A percentile compares a stretch with the other conserved stretches of the same genome.
These are phyloP conservation scores for Quercus lobata DNA, from an alignment of 331 rosid species.

Conservation along the genomic window DNA sequence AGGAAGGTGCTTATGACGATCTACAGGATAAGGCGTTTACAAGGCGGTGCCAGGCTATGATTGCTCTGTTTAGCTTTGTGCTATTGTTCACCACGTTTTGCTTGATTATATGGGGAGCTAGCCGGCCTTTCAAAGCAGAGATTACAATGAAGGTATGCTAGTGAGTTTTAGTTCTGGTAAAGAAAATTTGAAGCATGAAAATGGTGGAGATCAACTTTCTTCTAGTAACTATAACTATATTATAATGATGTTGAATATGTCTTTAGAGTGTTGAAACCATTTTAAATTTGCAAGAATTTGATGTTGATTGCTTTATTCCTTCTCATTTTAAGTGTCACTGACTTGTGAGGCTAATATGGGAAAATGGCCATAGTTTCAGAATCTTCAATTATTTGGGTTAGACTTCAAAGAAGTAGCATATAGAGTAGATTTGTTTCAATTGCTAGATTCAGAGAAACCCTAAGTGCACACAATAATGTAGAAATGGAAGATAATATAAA, in stretches of 20 bases:
- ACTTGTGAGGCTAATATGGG: too few relatives aligned
- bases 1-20: slow-evolving; percentile 83
- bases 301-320: too few relatives aligned
- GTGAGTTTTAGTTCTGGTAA: background rate
- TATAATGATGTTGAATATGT: too few relatives aligned
- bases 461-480: background rate
- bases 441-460: background rate
- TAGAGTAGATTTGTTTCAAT: background rate
- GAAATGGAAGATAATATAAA: background rate
- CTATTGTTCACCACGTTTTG: slow-evolving; percentile 69
- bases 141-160: slow-evolving; percentile 57
- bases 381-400: too few relatives aligned
- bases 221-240: background rate
- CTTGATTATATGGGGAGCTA: slow-evolving; percentile 94
- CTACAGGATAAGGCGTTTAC: slow-evolving; percentile 47
- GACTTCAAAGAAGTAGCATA: too few relatives aligned
- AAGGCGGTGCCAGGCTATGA: slow-evolving; percentile 49
- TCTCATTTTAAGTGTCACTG: too few relatives aligned
- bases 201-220: background rate
- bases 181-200: background rate
- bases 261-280: too few relatives aligned
- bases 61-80: slow-evolving; percentile 60
- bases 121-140: slow-evolving; percentile 71
- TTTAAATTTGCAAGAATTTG: too few relatives aligned
- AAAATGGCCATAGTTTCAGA: too few relatives aligned